Evolutionary conservation across 208 protist genomes (phyloP), one percentile per base, ranked within the genome.

Genomic region (Trypanosomatidae sp.): DNA sequence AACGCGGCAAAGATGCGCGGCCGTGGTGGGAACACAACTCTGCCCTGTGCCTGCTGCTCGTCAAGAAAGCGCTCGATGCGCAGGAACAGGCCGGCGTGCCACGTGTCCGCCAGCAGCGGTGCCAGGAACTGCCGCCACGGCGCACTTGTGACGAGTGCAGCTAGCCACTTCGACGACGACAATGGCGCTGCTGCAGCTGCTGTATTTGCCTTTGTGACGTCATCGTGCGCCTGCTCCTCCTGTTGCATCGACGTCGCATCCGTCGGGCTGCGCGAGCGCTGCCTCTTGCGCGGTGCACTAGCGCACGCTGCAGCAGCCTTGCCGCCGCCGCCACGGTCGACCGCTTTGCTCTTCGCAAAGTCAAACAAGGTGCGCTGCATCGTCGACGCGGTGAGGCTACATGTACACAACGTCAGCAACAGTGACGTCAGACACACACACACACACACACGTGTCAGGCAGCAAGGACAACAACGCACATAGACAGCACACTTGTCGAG

Each of bases 1-100:
- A 97, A 89, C 18, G 86, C 79, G 32, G 66, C 66, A 54, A 97
- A 98, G 49, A 97, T 86, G 15, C 84, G 28, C 10, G 66, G 48
- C 0, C 52, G 39, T 0, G 84, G 86, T 0, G 95, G 95, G 26
- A 88, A 76, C 20, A 98, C 66, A 2, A 55, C 27, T 35, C 67
- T 78, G 0, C 67, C 71, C 6, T 27, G 30, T 2, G 26, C 20
- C 27, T 27, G 33, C 53, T 84, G 63, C n/a, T 5, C 41, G 13
- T 87, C 68, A 30, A 95, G 53, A 33, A 87, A 87, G 6, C 44
- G 18, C 53, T 89, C 83, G 37, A 95, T 82, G 27, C 33, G 21
- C 3, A 18, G 2, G 32, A 95, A 88, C n/a, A 43, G 59, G 0
- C 57, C 56, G n/a, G 43, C 15, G 16, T 50, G 47, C 66, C 64